Evolutionary conservation across 2,329 filamentous ascomycete species (phyloP).

Genomic region (Aureobasidium namibiae): DNA sequence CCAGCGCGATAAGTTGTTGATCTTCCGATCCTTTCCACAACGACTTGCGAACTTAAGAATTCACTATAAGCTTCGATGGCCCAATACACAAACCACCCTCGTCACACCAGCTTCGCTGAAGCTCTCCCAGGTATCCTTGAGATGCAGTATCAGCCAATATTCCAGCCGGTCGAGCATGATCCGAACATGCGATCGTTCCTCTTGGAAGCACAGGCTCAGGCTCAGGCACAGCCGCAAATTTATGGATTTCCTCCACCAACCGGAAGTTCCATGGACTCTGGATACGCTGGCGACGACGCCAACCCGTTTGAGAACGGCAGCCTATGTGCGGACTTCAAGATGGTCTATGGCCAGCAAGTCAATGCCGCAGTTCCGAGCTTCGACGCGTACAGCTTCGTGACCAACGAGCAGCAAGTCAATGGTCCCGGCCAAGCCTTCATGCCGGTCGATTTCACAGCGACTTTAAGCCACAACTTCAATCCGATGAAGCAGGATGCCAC

Average conservation of each 20-base stretch:
- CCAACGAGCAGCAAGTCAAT: neutral
- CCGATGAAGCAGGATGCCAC: neutral
- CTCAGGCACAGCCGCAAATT: neutral
- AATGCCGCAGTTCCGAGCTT: neutral
- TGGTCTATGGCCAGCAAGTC: neutral
- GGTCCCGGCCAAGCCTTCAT: neutral
- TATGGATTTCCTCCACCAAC: neutral
- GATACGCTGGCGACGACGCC: slow-evolving; percentile 7
- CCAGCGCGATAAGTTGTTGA: slow-evolving; percentile 1
- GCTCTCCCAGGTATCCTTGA: neutral
- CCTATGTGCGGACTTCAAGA: neutral
- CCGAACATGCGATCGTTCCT: neutral
- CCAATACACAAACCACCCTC: neutral
- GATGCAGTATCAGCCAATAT: neutral
- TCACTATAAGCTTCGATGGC: neutral
- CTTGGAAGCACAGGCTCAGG: neutral
- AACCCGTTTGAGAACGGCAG: slow-evolving; percentile 7
- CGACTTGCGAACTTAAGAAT: neutral
- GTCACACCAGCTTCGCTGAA: neutral
- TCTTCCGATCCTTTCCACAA: neutral
- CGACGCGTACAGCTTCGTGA: neutral
- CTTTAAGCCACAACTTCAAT: neutral
- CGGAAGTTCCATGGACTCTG: slow-evolving; percentile 11
- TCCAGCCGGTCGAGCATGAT: neutral
- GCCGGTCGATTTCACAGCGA: neutral